Conservation (phyloP, 1,284 basidiomycete species). For the Ustilago tritici region DNA sequence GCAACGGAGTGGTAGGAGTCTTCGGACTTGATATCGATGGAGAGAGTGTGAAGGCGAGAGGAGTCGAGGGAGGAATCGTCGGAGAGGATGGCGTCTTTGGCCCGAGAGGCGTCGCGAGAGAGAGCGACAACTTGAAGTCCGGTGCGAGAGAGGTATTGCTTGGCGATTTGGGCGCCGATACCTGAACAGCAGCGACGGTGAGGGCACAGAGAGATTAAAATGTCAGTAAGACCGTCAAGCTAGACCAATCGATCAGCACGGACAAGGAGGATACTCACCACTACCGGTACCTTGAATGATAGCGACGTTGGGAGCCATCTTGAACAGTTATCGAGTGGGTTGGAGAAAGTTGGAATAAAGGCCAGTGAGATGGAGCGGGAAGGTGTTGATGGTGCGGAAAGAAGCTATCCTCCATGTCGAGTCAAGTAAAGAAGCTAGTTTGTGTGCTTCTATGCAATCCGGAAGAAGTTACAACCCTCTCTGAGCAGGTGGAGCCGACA, state of each 20-base stretch:
- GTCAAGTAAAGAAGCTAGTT: neutral
- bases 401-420: neutral
- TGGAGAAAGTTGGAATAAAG: neutral
- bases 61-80: slow-evolving; percentile 37
- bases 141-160: slow-evolving; percentile 69
- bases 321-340: neutral
- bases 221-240: neutral
- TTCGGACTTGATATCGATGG: slow-evolving; percentile 71
- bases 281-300: slow-evolving; percentile 61
- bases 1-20: slow-evolving; percentile 69
- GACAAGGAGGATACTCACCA: slow-evolving; percentile 24
- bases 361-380: neutral
- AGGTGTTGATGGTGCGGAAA: neutral
- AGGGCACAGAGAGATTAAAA: neutral
- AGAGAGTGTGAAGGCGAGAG: slow-evolving; percentile 70
- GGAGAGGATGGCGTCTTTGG: slow-evolving; percentile 67
- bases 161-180: slow-evolving; percentile 57
- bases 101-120: slow-evolving; percentile 66
- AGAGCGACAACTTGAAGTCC: slow-evolving; percentile 71
- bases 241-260: neutral
- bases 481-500: slow-evolving; percentile 3
- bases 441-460: neutral
- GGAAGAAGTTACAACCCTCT: slow-evolving; percentile 7
- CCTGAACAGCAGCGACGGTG: slow-evolving; percentile 12
- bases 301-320: slow-evolving; percentile 56